phyloP scores from a whole-genome alignment of 805 yeast species.

The Naumovozyma castellii region DNA sequence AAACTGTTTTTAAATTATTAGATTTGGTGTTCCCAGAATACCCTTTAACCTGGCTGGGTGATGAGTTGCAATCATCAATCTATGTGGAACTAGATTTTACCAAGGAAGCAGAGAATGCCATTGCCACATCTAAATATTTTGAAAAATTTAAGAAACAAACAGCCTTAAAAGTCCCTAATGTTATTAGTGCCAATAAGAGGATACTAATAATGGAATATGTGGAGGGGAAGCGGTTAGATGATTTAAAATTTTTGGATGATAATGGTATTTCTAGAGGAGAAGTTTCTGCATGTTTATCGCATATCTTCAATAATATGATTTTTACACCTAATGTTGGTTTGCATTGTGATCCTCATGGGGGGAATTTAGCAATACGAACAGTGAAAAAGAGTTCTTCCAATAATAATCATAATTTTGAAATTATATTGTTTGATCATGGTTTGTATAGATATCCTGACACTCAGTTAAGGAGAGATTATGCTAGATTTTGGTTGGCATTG shows the following conservation, averaged over 20 bases:
- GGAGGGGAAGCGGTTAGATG: conserved; percentile 75
- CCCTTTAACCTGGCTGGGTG: conserved; percentile 91
- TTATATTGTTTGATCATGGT: conserved; percentile 90
- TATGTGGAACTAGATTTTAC: conserved; percentile 85
- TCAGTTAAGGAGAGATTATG: conserved; percentile 68
- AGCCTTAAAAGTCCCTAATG: conserved; percentile 70
- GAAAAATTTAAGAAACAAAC: conserved; percentile 44
- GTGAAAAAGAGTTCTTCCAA: conserved; percentile 17
- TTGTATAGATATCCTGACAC: conserved; percentile 77
- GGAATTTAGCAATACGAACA: conserved; percentile 76
- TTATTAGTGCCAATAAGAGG: conserved; percentile 56
- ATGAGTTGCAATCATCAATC: conserved; percentile 78
- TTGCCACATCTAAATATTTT: conserved; percentile 61
- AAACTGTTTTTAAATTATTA: conserved; percentile 63
- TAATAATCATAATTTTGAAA: conserved; percentile 72
- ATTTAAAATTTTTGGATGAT: conserved; percentile 50
- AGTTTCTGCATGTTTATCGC: conserved; percentile 78
- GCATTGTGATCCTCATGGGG: conserved; percentile 98
- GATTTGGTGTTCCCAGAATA: conserved; percentile 83
- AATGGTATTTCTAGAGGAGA: conserved; percentile 63
- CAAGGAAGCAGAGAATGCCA: conserved; percentile 78
- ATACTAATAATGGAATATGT: conserved; percentile 82
- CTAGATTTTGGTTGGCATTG: conserved; percentile 87
- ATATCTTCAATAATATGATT: conserved; percentile 89
- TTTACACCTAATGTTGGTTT: conserved; percentile 85